phyloP scores from a whole-genome alignment of 495 filamentous ascomycete species.

The Thozetella sp. region DNA sequence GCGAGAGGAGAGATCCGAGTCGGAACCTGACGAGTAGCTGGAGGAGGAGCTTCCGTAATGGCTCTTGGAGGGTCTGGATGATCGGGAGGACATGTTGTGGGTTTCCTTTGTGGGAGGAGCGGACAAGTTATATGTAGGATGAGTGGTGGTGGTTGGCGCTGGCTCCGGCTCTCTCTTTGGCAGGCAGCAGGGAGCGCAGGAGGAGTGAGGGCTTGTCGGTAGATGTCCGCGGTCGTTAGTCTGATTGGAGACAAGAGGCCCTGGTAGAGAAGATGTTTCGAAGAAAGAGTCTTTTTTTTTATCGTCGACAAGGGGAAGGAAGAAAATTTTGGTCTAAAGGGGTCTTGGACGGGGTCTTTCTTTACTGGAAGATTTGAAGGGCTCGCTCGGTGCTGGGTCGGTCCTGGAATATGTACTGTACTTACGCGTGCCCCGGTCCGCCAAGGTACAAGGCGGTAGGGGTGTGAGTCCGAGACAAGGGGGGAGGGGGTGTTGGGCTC shows the following conservation, averaged over 20 bases:
- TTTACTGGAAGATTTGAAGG: neutral
- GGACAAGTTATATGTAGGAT: neutral
- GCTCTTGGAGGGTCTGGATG: constrained; percentile 24
- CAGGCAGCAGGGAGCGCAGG: too few relatives aligned
- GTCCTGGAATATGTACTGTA: neutral
- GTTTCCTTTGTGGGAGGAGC: constrained; percentile 3
- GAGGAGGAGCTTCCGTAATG: constrained; percentile 39
- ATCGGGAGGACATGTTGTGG: constrained; percentile 41
- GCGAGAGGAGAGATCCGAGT: constrained; percentile 37
- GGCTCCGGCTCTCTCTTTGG: too few relatives aligned
- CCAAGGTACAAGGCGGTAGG: constrained; percentile 1
- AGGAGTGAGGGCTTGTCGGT: neutral
- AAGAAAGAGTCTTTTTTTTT: neutral
- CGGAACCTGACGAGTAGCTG: constrained; percentile 33
- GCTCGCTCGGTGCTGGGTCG: neutral
- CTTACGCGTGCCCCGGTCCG: constrained; percentile 1
- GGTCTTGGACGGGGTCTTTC: neutral
- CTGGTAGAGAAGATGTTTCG: neutral
- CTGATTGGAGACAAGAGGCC: neutral
- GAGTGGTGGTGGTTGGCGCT: neutral
- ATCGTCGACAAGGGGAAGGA: neutral
- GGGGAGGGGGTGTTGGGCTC: neutral
- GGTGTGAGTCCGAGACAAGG: neutral
- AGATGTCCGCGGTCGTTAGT: neutral
- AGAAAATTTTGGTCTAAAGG: constrained; percentile 1